These are phyloP conservation scores for Ustilago trichophora DNA, from an alignment of 1,284 basidiomycete species.

Conservation along the genomic window DNA sequence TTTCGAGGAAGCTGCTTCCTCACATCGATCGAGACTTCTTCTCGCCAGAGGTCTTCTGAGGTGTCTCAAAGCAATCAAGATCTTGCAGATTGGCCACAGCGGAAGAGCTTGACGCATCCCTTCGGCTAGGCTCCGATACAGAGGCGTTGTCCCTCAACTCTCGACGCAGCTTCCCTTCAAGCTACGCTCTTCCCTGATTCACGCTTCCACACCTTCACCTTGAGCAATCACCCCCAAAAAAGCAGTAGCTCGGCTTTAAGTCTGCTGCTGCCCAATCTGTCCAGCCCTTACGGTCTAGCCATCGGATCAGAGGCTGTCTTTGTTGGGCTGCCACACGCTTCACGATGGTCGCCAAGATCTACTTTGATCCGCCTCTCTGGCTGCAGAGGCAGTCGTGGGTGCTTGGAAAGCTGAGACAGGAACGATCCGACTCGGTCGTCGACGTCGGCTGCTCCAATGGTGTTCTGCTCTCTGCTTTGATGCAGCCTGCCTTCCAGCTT, in stretches of 20 bases:
- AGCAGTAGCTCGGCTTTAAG: too few relatives aligned
- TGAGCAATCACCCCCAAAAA: too few relatives aligned
- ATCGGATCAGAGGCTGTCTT: too few relatives aligned
- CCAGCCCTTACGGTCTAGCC: too few relatives aligned
- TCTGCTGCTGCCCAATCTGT: too few relatives aligned
- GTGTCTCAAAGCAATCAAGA: too few relatives aligned
- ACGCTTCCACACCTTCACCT: background rate
- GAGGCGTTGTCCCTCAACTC: conserved; percentile 6
- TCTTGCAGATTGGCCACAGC: too few relatives aligned
- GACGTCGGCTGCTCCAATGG: conserved; percentile 51
- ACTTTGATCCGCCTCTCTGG: conserved; percentile 51
- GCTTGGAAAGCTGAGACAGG: conserved; percentile 32
- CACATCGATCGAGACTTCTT: too few relatives aligned
- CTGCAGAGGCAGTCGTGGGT: conserved; percentile 51
- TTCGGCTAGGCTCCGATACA: background rate
- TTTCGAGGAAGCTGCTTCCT: too few relatives aligned
- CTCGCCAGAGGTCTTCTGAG: too few relatives aligned
- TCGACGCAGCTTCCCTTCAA: background rate
- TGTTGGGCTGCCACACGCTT: too few relatives aligned
- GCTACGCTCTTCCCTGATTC: background rate
- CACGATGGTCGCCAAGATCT: conserved; percentile 37
- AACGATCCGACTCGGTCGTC: conserved; percentile 43
- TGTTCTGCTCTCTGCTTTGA: conserved; percentile 42
- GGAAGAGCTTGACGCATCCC: too few relatives aligned
- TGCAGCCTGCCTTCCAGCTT: conserved; percentile 50